Conservation (phyloP, 768 basidiomycete species). For the Clathrus columnatus region DNA sequence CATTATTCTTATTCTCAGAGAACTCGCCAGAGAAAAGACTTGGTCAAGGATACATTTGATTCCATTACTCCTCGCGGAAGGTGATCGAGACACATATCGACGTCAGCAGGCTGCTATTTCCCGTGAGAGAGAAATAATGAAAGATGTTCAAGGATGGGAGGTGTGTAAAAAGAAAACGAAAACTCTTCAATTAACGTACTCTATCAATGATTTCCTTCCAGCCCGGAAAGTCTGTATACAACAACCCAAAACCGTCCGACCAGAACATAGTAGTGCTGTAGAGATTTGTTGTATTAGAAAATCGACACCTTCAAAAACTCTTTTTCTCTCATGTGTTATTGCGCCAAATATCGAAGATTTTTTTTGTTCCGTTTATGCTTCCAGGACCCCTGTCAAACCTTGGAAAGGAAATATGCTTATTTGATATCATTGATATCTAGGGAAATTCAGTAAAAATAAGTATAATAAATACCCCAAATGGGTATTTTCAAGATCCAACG, state of each 20-base stretch:
- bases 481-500: no score
- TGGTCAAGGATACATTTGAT: constrained; percentile 96
- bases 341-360: background rate
- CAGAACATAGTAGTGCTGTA: constrained; percentile 50
- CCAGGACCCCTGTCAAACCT: no score
- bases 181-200: background rate
- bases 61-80: constrained; percentile 86
- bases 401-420: no score
- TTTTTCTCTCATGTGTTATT: background rate
- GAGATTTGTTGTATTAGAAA: background rate
- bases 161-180: constrained; percentile 41
- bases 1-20: constrained; percentile 42
- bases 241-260: constrained; percentile 55
- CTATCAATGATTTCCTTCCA: constrained; percentile 25
- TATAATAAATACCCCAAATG: no score
- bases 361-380: background rate
- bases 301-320: background rate
- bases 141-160: constrained; percentile 89
- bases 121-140: constrained; percentile 89
- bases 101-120: constrained; percentile 67
- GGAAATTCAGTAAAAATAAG: no score
- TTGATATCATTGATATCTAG: no score
- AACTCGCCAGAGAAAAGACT: constrained; percentile 83
- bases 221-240: constrained; percentile 83
- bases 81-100: constrained; percentile 83